Evolutionary conservation across 306 rosid genomes (phyloP).

Genomic region (Cucurbita moschata): DNA sequence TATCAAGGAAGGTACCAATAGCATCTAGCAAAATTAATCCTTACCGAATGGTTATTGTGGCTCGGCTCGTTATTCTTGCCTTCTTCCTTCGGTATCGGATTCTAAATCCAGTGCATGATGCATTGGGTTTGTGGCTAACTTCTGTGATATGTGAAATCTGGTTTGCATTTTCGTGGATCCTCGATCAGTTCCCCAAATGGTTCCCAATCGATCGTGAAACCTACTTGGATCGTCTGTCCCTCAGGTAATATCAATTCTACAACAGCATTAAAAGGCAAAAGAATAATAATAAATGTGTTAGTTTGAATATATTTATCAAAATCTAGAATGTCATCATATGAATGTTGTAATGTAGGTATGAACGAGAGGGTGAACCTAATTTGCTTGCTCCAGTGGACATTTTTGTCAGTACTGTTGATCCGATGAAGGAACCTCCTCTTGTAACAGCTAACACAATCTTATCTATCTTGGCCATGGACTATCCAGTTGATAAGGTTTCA

Average conservation of each 20-base stretch:
- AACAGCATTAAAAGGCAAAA: background rate
- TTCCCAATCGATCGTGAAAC: slow-evolving; percentile 88
- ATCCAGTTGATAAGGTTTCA: slow-evolving; percentile 77
- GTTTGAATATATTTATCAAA: background rate
- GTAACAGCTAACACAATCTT: slow-evolving; percentile 79
- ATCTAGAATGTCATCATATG: background rate
- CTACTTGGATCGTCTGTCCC: slow-evolving; percentile 77
- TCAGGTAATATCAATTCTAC: slow-evolving; percentile 30
- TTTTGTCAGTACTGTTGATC: slow-evolving; percentile 95
- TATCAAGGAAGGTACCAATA: slow-evolving; percentile 71
- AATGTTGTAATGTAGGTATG: slow-evolving; percentile 45
- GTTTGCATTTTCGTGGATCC: slow-evolving; percentile 95
- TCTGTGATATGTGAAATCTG: slow-evolving; percentile 84
- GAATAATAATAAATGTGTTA: background rate
- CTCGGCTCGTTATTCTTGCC: slow-evolving; percentile 57
- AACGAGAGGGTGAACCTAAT: slow-evolving; percentile 78
- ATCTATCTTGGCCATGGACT: slow-evolving; percentile 83
- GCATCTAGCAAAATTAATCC: slow-evolving; percentile 89
- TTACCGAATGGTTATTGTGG: slow-evolving; percentile 89
- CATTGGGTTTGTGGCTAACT: slow-evolving; percentile 77
- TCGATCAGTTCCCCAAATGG: slow-evolving; percentile 96
- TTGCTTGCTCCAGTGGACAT: slow-evolving; percentile 75
- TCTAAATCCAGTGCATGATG: slow-evolving; percentile 70
- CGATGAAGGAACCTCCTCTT: slow-evolving; percentile 93
- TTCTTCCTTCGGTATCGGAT: slow-evolving; percentile 65